Percentiles rank a stretch among this genome's conserved stretches.
phyloP scores from a whole-genome alignment of 768 basidiomycete species.

The Wakefieldia striispora region DNA sequence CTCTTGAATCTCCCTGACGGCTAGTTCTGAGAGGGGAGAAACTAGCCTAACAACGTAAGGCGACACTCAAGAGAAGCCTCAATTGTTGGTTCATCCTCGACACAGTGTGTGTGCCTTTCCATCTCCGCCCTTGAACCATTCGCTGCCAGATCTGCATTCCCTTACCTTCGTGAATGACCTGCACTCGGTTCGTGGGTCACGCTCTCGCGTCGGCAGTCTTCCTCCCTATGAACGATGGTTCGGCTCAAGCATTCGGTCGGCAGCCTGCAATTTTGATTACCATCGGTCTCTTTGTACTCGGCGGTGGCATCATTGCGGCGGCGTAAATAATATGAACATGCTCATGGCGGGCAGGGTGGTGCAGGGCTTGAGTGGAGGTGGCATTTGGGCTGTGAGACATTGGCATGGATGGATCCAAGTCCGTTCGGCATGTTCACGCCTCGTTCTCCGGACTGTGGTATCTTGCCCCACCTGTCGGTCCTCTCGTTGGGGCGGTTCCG shows the following conservation, averaged over 20 bases:
- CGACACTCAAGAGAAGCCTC: too few relatives aligned
- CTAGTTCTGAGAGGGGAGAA: too few relatives aligned
- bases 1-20: constrained; percentile 19
- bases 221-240: constrained; percentile 35
- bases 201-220: constrained; percentile 36
- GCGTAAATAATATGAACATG: constrained; percentile 17
- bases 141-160: too few relatives aligned
- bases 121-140: too few relatives aligned
- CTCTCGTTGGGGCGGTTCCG: constrained; percentile 37
- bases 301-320: constrained; percentile 38
- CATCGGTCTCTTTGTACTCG: constrained; percentile 31
- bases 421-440: not conserved
- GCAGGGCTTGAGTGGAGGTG: constrained; percentile 38
- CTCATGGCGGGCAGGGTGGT: constrained; percentile 27
- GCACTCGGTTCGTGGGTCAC: constrained; percentile 6
- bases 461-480: constrained; percentile 32
- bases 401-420: not conserved
- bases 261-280: constrained; percentile 23
- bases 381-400: constrained; percentile 24
- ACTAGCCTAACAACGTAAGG: too few relatives aligned
- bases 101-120: too few relatives aligned
- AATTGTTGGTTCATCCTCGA: too few relatives aligned
- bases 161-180: too few relatives aligned
- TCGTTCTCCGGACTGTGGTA: constrained; percentile 29
- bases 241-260: constrained; percentile 33